A percentile compares a stretch with the other conserved stretches of the same genome.
phyloP scores from a whole-genome alignment of 2,329 filamentous ascomycete genomes.

The Boeremia lycopersici region DNA sequence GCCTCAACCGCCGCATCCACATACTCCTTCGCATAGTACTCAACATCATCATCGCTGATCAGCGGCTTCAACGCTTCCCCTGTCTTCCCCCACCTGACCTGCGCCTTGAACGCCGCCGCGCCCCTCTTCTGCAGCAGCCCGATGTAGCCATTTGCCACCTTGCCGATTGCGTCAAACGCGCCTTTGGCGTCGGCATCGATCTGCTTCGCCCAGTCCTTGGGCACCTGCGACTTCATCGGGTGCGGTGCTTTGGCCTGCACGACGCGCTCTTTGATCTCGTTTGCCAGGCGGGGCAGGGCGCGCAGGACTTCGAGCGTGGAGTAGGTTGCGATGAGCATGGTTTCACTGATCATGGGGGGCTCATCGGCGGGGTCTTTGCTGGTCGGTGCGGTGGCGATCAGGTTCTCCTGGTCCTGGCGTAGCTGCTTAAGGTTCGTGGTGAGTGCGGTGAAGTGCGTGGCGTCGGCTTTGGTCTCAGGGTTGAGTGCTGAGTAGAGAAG shows the following conservation, averaged over 20 bases:
- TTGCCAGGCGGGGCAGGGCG: constrained; percentile 19
- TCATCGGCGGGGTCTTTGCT: constrained; percentile 19
- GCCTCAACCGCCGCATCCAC: constrained; percentile 41
- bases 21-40: constrained; percentile 37
- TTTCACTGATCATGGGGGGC: constrained; percentile 29
- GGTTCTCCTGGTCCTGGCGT: constrained; percentile 19
- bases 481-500: constrained; percentile 3
- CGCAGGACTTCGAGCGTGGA: constrained; percentile 32
- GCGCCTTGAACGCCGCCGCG: constrained; percentile 25
- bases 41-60: constrained; percentile 30
- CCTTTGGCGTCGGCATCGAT: constrained; percentile 16
- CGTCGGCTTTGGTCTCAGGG: not conserved
- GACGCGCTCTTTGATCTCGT: constrained; percentile 23
- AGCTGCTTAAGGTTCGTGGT: constrained; percentile 8
- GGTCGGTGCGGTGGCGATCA: constrained; percentile 13
- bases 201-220: constrained; percentile 23
- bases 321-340: constrained; percentile 31
- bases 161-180: constrained; percentile 22
- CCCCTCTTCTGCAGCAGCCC: constrained; percentile 29
- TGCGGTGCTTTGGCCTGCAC: constrained; percentile 26
- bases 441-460: constrained; percentile 4
- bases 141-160: constrained; percentile 27
- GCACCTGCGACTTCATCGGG: constrained; percentile 19
- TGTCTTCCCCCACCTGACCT: constrained; percentile 29
- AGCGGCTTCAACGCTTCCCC: constrained; percentile 30